phyloP scores from a whole-genome alignment of 495 filamentous ascomycete species.

The Daldinia bambusicola region DNA sequence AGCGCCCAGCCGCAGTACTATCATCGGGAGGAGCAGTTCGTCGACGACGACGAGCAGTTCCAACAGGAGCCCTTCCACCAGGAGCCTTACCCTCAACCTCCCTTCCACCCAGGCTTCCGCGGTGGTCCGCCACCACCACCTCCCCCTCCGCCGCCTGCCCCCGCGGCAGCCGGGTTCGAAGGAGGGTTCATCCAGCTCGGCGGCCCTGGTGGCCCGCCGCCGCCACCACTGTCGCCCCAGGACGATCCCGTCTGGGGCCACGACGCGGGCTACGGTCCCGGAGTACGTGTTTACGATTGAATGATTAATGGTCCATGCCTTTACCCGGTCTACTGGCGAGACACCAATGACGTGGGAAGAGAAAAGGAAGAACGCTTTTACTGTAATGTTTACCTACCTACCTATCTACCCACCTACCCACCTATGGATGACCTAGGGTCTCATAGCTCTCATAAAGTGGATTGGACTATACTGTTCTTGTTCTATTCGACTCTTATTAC shows the following conservation, averaged over 20 bases:
- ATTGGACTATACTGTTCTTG: background rate
- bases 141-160: constrained; percentile 24
- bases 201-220: constrained; percentile 29
- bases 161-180: constrained; percentile 39
- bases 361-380: background rate
- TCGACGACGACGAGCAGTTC: constrained; percentile 12
- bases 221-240: constrained; percentile 20
- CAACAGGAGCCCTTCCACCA: constrained; percentile 9
- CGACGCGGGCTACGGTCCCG: constrained; percentile 17
- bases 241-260: constrained; percentile 24
- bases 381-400: constrained; percentile 20
- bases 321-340: too few species aligned
- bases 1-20: constrained; percentile 28
- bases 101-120: constrained; percentile 20
- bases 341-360: constrained; percentile 5
- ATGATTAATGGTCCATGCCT: background rate
- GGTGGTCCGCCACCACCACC: constrained; percentile 32
- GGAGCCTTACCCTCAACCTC: constrained; percentile 1
- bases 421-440: background rate
- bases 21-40: constrained; percentile 19
- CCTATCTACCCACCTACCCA: background rate
- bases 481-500: background rate
- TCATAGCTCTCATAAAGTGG: constrained; percentile 15
- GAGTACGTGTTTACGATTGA: constrained; percentile 28
- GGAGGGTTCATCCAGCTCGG: constrained; percentile 46